Evolutionary conservation across 192 early-diverging fungal genomes (phyloP), one percentile per base, ranked within the genome.

Genomic region (Phlyctochytrium arcticum): DNA sequence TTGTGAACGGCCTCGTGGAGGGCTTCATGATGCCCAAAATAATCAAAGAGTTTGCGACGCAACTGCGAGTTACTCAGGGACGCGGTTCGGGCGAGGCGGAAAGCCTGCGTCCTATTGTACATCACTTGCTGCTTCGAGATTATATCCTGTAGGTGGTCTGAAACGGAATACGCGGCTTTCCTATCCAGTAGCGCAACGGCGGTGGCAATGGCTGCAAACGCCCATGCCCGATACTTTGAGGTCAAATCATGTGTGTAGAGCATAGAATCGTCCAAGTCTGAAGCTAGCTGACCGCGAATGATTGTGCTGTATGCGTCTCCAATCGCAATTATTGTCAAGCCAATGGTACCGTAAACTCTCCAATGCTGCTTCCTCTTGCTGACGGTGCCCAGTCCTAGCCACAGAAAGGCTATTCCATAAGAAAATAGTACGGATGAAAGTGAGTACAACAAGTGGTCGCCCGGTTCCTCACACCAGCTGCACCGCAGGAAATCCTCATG

Each of bases 41-140:
- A 36, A 54, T 74, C 73, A 54, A 74, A 33, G 34, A 71, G 72
- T 47, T 54, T 73, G 0, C 39, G 35, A 23, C 73, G 33, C 54
- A 74, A 24, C 3, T 17, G 27, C 8, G 19, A 47, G 39, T 74
- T 69, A 2, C 30, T 32, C 21, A 74, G 49, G 56, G 64, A 54
- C 8, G 73, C 73, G 5, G 73, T 63, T 27, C 58, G 36, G 10
- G 69, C 73, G n/a, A 74, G 54, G 26, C 64, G 34, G 19, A 29
- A 55, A 19, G 58, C 69, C 47, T 66, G 54, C 3, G 33, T 17
- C 12, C 62, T 47, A n/a, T 60, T 60, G 49, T 66, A 72, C 5
- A 74, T 68, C 8, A 53, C 56, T 36, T 67, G 69, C 6, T 72
- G 36, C 55, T 74, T 74, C 2, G 6, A 47, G 12, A 72, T 4